Evolutionary conservation across 2,329 filamentous ascomycete species (phyloP).

Genomic region (Lasiodiplodia theobromae): DNA sequence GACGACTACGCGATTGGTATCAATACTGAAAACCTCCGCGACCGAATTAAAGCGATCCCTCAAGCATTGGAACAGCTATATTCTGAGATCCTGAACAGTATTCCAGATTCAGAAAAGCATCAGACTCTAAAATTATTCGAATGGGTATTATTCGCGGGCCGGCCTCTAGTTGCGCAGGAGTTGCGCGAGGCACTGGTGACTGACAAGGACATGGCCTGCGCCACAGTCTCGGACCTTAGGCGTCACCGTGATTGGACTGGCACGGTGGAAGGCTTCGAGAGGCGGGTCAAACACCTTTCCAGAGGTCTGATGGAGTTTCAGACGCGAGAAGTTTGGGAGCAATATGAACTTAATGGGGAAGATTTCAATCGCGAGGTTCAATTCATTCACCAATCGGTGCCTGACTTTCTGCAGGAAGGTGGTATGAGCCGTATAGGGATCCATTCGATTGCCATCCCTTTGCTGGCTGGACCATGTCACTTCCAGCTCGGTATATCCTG

Average conservation of each 20-base stretch:
- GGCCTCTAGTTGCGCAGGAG: slow-evolving; percentile 31
- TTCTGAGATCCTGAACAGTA: background rate
- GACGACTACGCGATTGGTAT: background rate
- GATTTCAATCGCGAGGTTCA: slow-evolving; percentile 33
- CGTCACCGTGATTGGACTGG: background rate
- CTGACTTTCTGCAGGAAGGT: slow-evolving; percentile 31
- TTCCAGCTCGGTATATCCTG: background rate
- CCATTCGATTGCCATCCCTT: background rate
- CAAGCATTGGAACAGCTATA: background rate
- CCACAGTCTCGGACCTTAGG: background rate
- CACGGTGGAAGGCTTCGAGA: slow-evolving; percentile 27
- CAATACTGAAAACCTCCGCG: background rate
- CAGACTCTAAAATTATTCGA: slow-evolving; percentile 16
- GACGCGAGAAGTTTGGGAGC: slow-evolving; percentile 30
- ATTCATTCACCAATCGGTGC: slow-evolving; percentile 34
- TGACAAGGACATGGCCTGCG: slow-evolving; percentile 30
- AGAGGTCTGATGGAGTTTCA: slow-evolving; percentile 32
- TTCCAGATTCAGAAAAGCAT: background rate
- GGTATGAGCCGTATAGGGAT: slow-evolving; percentile 5
- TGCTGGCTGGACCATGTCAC: background rate
- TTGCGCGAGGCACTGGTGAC: slow-evolving; percentile 33
- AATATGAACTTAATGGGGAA: slow-evolving; percentile 32
- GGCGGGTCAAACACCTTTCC: slow-evolving; percentile 32
- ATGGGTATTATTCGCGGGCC: background rate
- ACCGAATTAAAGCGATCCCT: background rate